These are phyloP conservation scores for Vachellia pachyceras DNA, from an alignment of 306 rosid genomes.

Conservation along the genomic window DNA sequence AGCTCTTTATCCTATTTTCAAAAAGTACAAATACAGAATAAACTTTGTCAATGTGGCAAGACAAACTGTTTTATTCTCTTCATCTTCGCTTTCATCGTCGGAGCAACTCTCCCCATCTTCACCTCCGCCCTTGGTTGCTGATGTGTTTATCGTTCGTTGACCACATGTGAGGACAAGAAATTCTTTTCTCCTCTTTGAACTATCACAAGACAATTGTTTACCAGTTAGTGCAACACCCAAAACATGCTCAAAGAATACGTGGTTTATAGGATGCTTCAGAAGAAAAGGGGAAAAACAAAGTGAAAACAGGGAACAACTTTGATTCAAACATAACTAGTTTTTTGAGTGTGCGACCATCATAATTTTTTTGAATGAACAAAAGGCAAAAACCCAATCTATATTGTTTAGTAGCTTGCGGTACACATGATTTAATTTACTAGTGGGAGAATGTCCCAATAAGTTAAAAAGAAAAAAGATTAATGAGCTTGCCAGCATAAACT, in stretches of 20 bases:
- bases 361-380: background rate
- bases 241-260: conserved; percentile 16
- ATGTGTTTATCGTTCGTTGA: conserved; percentile 55
- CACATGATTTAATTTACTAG: background rate
- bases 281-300: background rate
- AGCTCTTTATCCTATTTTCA: background rate
- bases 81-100: conserved; percentile 68
- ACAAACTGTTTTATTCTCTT: conserved; percentile 74
- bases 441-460: background rate
- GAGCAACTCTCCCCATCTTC: conserved; percentile 69
- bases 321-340: background rate
- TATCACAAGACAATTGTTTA: conserved; percentile 44
- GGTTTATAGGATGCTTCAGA: background rate
- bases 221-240: conserved; percentile 36
- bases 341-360: background rate
- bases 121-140: conserved; percentile 54
- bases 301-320: background rate
- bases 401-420: background rate
- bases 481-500: background rate
- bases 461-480: background rate
- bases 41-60: conserved; percentile 2
- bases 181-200: conserved; percentile 87
- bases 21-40: background rate
- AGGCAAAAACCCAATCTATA: background rate
- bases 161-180: conserved; percentile 90